phyloP scores from a whole-genome alignment of 2,329 filamentous ascomycete species.

The Paecilomyces sp. region DNA sequence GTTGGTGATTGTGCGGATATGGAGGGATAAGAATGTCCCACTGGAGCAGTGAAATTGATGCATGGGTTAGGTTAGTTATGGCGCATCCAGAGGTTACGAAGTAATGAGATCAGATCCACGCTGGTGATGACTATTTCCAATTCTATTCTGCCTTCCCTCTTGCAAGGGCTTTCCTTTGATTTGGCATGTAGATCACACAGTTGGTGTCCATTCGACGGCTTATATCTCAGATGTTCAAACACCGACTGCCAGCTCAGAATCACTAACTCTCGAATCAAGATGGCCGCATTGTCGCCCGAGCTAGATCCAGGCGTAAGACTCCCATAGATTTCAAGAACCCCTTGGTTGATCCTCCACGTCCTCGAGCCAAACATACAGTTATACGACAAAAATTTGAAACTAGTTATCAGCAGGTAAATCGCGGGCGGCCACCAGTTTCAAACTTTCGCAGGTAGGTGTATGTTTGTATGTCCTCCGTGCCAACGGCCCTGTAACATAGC shows the following conservation, averaged over 20 bases:
- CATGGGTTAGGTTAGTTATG: not conserved
- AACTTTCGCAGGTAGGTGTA: not conserved
- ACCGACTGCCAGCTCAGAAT: not conserved
- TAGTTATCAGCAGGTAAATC: too few relatives aligned
- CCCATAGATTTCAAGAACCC: not conserved
- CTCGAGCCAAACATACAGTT: not conserved
- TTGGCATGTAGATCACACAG: not conserved
- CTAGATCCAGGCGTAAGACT: not conserved
- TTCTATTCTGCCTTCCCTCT: not conserved
- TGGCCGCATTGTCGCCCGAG: not conserved
- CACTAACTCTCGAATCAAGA: not conserved
- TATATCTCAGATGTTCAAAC: not conserved
- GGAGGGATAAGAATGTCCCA: slow-evolving; percentile 43
- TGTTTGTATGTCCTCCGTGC: not conserved
- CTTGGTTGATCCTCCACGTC: not conserved
- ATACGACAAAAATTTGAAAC: too few relatives aligned
- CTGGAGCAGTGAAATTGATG: not conserved
- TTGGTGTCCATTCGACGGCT: not conserved
- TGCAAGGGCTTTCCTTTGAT: not conserved
- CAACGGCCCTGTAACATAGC: not conserved
- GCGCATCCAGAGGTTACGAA: not conserved
- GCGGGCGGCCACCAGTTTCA: too few relatives aligned
- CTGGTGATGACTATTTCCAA: not conserved
- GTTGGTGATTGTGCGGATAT: slow-evolving; percentile 80
- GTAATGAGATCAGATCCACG: not conserved